Percentiles rank a stretch among this genome's conserved stretches.
Evolutionary conservation across 768 basidiomycete species (phyloP).

Genomic region (Boletus patriciae): DNA sequence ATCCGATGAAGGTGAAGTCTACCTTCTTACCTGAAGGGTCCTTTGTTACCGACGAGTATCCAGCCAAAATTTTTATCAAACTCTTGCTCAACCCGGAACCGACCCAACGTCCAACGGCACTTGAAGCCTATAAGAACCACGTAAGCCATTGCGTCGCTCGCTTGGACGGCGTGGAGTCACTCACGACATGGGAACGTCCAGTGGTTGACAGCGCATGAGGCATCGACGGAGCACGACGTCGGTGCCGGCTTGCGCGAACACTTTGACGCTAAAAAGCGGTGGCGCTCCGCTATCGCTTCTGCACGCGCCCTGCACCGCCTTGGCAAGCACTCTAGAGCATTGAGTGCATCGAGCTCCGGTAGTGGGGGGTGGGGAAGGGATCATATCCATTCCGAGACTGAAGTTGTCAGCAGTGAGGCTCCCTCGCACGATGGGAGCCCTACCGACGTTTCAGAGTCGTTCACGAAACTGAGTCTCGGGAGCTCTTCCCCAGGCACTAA

Average conservation of each 20-base stretch:
- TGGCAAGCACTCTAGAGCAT: constrained; percentile 26
- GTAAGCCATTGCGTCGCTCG: constrained; percentile 40
- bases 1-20: constrained; percentile 60
- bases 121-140: constrained; percentile 64
- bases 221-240: constrained; percentile 75
- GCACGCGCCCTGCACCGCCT: constrained; percentile 42
- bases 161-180: neutral
- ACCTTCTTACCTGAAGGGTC: neutral
- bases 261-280: constrained; percentile 73
- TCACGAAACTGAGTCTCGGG: constrained; percentile 31
- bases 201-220: constrained; percentile 72
- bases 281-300: constrained; percentile 67
- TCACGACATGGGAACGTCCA: constrained; percentile 26
- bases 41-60: neutral
- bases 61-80: constrained; percentile 85
- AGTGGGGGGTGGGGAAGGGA: constrained; percentile 41
- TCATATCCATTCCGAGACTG: constrained; percentile 23
- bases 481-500: constrained; percentile 40
- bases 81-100: constrained; percentile 73
- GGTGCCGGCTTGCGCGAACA: constrained; percentile 71
- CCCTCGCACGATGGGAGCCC: constrained; percentile 35
- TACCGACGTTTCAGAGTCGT: constrained; percentile 20
- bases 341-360: constrained; percentile 30
- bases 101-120: constrained; percentile 65
- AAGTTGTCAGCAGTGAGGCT: constrained; percentile 33